Evolutionary conservation across 768 basidiomycete genomes (phyloP).

Genomic region (Sutorius australiensis): DNA sequence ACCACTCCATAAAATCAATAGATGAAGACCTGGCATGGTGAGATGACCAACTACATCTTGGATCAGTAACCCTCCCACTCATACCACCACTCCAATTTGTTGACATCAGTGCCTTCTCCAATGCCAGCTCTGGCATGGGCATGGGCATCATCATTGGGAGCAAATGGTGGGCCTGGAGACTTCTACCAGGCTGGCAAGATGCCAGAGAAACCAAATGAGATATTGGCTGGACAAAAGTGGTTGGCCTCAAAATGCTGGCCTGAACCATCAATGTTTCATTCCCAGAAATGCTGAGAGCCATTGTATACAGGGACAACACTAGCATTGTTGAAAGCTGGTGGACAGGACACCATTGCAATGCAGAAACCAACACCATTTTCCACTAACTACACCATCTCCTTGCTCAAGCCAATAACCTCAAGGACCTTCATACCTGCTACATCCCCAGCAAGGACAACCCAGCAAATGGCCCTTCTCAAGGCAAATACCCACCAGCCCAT

Average conservation of each 20-base stretch:
- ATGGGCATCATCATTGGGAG: background rate
- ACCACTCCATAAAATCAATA: background rate
- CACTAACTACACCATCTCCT: background rate
- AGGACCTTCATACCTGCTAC: background rate
- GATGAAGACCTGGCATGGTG: background rate
- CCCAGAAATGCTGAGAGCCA: no score
- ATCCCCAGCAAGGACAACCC: background rate
- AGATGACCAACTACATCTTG: accelerated
- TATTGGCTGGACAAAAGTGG: no score
- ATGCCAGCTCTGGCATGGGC: background rate
- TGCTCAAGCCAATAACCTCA: no score
- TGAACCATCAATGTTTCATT: no score
- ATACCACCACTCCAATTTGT: background rate
- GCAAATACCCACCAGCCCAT: background rate
- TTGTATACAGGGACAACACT: background rate
- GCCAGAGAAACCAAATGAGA: no score
- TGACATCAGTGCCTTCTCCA: no score
- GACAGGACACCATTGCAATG: no score
- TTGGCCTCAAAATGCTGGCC: no score
- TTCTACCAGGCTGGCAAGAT: background rate
- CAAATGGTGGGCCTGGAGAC: background rate
- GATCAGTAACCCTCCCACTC: background rate
- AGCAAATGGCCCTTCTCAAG: background rate
- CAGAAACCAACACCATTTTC: no score
- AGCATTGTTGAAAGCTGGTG: background rate